Percentiles rank a stretch among this genome's conserved stretches.
phyloP scores from a whole-genome alignment of 2,329 filamentous ascomycete species.

The Colletotrichum falcatum region DNA sequence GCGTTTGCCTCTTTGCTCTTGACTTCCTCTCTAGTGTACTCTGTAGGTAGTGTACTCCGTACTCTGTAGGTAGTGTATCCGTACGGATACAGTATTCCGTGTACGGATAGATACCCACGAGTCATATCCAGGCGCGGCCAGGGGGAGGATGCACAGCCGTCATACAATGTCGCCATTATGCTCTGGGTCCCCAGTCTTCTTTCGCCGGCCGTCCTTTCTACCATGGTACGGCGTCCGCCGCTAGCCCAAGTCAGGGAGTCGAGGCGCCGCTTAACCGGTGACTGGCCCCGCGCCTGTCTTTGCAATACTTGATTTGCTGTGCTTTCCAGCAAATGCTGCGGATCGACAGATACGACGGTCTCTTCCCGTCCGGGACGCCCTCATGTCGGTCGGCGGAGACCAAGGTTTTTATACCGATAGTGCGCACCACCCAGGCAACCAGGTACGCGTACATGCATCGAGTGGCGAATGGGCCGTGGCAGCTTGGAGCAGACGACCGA shows the following conservation, averaged over 20 bases:
- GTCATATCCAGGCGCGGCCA: conserved; percentile 34
- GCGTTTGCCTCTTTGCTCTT: not conserved
- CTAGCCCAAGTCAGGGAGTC: conserved; percentile 22
- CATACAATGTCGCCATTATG: conserved; percentile 37
- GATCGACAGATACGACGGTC: conserved; percentile 6
- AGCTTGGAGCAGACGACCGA: not conserved
- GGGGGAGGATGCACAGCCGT: conserved; percentile 31
- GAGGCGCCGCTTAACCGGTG: conserved; percentile 34
- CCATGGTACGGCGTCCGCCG: not conserved
- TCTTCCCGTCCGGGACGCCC: no score
- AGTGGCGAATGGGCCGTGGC: not conserved
- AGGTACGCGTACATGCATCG: conserved; percentile 10
- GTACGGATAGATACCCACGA: conserved; percentile 15
- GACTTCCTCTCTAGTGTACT: not conserved
- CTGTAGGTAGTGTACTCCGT: not conserved
- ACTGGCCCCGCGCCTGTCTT: conserved; percentile 11
- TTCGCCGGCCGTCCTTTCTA: not conserved
- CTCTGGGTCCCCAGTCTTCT: conserved; percentile 20
- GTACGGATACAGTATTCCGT: no score
- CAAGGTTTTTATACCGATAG: not conserved
- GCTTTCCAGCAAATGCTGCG: not conserved
- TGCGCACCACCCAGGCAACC: not conserved
- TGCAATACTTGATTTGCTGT: not conserved
- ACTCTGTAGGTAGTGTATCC: no score
- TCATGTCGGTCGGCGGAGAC: not conserved